These are phyloP conservation scores for Aspergillus ibericus DNA, from an alignment of 2,329 filamentous ascomycete species.

Conservation along the genomic window DNA sequence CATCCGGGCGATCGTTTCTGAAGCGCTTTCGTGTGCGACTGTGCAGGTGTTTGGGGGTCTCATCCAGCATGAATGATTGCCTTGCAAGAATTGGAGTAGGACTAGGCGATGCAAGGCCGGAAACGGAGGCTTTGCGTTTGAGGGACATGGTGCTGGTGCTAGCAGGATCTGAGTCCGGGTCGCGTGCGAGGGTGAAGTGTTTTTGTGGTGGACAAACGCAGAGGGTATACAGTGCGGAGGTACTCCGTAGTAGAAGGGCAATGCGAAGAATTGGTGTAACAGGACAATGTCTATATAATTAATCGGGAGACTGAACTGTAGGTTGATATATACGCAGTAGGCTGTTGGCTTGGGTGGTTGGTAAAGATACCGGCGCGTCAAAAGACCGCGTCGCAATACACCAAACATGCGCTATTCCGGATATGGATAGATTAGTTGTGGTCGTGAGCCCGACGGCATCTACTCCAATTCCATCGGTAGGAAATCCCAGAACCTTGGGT, in stretches of 20 bases:
- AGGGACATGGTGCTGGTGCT: slow-evolving; percentile 48
- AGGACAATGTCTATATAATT: background rate
- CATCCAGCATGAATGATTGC: slow-evolving; percentile 31
- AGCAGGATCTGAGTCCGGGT: background rate
- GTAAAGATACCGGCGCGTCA: slow-evolving; percentile 8
- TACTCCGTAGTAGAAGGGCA: background rate
- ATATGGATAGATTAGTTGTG: slow-evolving; percentile 27
- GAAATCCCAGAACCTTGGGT: too few species aligned
- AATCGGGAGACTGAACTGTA: background rate
- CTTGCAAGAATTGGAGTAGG: slow-evolving; percentile 23
- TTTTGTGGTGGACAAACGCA: background rate
- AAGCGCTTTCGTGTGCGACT: slow-evolving; percentile 61
- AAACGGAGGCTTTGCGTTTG: slow-evolving; percentile 61
- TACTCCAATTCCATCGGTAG: too few species aligned
- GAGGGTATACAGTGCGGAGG: background rate
- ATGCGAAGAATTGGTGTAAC: background rate
- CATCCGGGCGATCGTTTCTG: slow-evolving; percentile 59
- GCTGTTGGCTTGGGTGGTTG: slow-evolving; percentile 13
- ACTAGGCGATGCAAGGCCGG: slow-evolving; percentile 45
- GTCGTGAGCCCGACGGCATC: background rate
- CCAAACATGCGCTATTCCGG: slow-evolving; percentile 29
- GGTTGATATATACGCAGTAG: background rate
- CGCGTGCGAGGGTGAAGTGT: background rate
- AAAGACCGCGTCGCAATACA: slow-evolving; percentile 9
- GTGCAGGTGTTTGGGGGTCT: slow-evolving; percentile 48